Evolutionary conservation across 1,284 basidiomycete genomes (phyloP), one percentile per base, ranked within the genome.

Genomic region (Moesziomyces antarcticus): DNA sequence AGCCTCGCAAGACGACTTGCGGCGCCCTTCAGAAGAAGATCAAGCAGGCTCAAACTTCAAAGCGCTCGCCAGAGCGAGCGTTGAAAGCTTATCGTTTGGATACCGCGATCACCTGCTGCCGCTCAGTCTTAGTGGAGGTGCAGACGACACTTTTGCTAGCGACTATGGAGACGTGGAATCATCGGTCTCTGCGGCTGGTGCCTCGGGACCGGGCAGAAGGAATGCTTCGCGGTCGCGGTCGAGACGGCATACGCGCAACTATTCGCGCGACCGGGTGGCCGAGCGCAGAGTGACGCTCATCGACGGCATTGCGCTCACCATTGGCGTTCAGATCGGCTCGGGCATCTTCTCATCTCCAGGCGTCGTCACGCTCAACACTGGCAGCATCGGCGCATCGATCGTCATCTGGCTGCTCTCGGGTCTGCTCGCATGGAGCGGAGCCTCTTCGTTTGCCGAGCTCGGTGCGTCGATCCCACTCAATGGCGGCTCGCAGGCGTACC

Each of bases 401-500:
- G 53, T 80, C n/a, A 79, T 82, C 30, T 84, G 82, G 80, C 35
- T 79, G 5, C 44, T 77, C 3, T 75, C 75, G 11, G 82, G 80
- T 11, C n/a, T 77, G 0, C 70, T 84, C 14, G 80, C 82, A 0
- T 78, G 82, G 73, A 81, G 80, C 0, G 81, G 83, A 2, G 83
- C 81, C 56, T 60, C 93, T 93, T 86, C 93, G 90, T 57, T 87
- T 91, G 74, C 93, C n/a, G 81, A 83, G 53, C 85, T 78, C 5
- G 87, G 86, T 1, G 85, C 86, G 40, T 85, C 86, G 0, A 87
- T 88, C 22, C 87, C 86, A 0, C 69, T 87, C 9, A 87, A 94
- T 76, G 82, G 82, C 24, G 81, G 82, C 14, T 76, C 82, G 8
- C 82, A 84, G 84, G 94, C 91, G 18, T 92, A 98, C 84, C 89